Evolutionary conservation across 2,329 filamentous ascomycete genomes (phyloP).

Genomic region (Spiromastix sp.): DNA sequence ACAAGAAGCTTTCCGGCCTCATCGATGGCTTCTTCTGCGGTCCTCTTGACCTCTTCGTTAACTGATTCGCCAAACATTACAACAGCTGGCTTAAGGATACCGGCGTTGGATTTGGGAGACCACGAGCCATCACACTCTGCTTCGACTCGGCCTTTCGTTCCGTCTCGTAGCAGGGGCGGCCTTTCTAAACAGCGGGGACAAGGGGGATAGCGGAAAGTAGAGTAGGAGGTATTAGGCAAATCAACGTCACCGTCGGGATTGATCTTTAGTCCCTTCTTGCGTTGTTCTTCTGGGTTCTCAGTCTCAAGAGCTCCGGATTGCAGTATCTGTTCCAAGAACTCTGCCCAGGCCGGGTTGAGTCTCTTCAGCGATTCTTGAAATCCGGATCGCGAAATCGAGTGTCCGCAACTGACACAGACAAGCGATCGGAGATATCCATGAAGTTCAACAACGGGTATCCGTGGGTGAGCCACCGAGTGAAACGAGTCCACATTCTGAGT

Average conservation of each 20-base stretch:
- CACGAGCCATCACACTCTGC: conserved; percentile 75
- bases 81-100: conserved; percentile 83
- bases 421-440: conserved; percentile 81
- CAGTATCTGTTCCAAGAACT: conserved; percentile 62
- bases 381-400: conserved; percentile 56
- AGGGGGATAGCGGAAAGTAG: conserved; percentile 80
- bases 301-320: conserved; percentile 65
- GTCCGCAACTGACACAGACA: conserved; percentile 68
- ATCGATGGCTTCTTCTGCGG: conserved; percentile 72
- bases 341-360: conserved; percentile 79
- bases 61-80: conserved; percentile 97
- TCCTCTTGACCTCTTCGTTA: conserved; percentile 53
- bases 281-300: conserved; percentile 61
- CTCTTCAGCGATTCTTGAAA: conserved; percentile 68
- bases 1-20: conserved; percentile 64
- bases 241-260: conserved; percentile 96
- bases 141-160: conserved; percentile 49
- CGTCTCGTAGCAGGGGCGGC: conserved; percentile 48
- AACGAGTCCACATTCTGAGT: conserved; percentile 98
- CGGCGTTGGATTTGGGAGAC: conserved; percentile 54
- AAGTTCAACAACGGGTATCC: conserved; percentile 67
- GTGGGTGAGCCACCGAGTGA: conserved; percentile 66
- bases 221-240: conserved; percentile 75
- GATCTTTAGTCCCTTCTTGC: conserved; percentile 60
- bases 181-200: conserved; percentile 68